phyloP scores from a whole-genome alignment of 129 eudicot genomes.

The Apium graveolens region DNA sequence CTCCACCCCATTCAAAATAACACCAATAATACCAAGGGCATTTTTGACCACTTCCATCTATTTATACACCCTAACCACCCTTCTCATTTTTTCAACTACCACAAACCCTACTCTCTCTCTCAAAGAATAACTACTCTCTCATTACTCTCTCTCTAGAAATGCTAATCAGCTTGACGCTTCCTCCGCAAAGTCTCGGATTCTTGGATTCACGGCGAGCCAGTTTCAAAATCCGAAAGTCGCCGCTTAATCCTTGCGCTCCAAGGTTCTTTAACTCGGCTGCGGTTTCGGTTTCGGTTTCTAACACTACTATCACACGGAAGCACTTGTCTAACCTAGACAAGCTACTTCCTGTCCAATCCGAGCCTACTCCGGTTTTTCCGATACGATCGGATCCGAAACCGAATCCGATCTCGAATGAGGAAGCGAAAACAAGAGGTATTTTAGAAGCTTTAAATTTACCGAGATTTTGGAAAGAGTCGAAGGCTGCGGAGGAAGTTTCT shows the following conservation, averaged over 20 bases:
- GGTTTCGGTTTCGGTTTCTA: conserved; percentile 8
- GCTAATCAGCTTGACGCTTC: conserved; percentile 62
- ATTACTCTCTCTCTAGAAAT: conserved; percentile 11
- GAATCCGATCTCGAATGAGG: conserved; percentile 25
- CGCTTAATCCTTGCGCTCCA: conserved; percentile 28
- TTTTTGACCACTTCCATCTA: not conserved
- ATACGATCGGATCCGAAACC: conserved; percentile 2
- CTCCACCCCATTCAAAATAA: not conserved
- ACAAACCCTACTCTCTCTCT: not conserved
- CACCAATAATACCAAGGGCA: not conserved
- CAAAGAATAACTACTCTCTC: not conserved
- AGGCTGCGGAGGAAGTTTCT: conserved; percentile 77
- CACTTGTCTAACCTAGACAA: conserved; percentile 62
- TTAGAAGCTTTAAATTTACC: conserved; percentile 46
- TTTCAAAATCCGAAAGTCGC: conserved; percentile 38
- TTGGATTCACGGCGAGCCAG: conserved; percentile 34
- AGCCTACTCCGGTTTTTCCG: conserved; percentile 17
- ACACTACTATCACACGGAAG: conserved; percentile 20
- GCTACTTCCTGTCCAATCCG: conserved; percentile 33
- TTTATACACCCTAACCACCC: not conserved
- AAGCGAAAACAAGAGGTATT: conserved; percentile 26
- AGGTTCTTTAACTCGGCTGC: conserved; percentile 20
- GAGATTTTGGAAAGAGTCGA: conserved; percentile 65
- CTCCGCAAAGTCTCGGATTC: conserved; percentile 32
- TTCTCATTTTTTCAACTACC: not conserved